Percentiles rank a stretch among this genome's conserved stretches.
phyloP scores from a whole-genome alignment of 306 rosid species.

The Gastrolobium bilobum region DNA sequence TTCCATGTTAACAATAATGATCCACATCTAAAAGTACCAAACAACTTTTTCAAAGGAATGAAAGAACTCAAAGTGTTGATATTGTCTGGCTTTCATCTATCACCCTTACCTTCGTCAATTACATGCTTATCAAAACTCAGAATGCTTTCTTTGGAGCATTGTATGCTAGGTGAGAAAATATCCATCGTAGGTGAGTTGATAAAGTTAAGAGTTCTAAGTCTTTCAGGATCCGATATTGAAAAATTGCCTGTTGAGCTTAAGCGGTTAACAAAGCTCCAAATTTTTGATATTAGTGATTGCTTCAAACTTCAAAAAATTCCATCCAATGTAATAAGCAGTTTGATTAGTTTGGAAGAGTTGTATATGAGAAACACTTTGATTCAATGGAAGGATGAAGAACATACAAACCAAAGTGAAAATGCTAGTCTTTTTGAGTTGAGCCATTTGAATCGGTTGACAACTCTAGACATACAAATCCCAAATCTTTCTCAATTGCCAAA shows the following conservation, averaged over 20 bases:
- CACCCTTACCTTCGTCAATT: slow-evolving; percentile 1
- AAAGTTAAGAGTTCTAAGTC: slow-evolving; percentile 58
- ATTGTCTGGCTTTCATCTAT: slow-evolving; percentile 14
- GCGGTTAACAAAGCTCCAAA: slow-evolving; percentile 46
- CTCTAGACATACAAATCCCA: slow-evolving; percentile 49
- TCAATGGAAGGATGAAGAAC: slow-evolving; percentile 41
- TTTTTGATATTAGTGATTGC: slow-evolving; percentile 58
- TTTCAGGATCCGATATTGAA: slow-evolving; percentile 43
- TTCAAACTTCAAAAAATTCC: slow-evolving; percentile 50
- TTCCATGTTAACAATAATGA: slow-evolving; percentile 26
- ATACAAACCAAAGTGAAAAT: not conserved
- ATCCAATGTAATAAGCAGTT: slow-evolving; percentile 42
- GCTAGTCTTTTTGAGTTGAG: slow-evolving; percentile 49
- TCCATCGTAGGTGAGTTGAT: slow-evolving; percentile 48
- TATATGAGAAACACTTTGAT: slow-evolving; percentile 52
- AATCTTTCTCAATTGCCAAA: slow-evolving; percentile 24
- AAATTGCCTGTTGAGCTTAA: slow-evolving; percentile 48
- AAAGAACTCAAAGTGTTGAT: slow-evolving; percentile 39
- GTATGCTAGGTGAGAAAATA: slow-evolving; percentile 36
- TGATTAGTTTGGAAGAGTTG: slow-evolving; percentile 55
- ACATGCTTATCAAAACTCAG: slow-evolving; percentile 25
- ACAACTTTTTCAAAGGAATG: slow-evolving; percentile 33
- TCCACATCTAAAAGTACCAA: slow-evolving; percentile 24
- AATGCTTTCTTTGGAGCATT: slow-evolving; percentile 49
- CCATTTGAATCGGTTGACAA: slow-evolving; percentile 34